Evolutionary conservation across 306 rosid genomes (phyloP), one percentile per base, ranked within the genome.

Genomic region (Dryas drummondii): DNA sequence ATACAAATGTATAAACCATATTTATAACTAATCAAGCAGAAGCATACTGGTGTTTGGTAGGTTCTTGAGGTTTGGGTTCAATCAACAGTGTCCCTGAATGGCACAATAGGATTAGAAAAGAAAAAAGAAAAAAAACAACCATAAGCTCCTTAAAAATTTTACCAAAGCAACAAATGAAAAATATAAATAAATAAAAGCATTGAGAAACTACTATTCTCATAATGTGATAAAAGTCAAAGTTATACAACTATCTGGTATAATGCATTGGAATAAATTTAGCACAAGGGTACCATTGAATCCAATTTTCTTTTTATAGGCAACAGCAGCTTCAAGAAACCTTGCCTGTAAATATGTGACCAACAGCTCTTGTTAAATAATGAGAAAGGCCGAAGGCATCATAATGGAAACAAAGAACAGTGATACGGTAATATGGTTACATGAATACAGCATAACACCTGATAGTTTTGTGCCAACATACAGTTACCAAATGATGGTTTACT

Each of bases 51-150:
- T 94, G 99, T 82, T 94, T 94, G 56, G 96, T 94, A 57, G 98
- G 99, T 85, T 94, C 99, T 84, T 92, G 97, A 55, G 98, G 98
- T 83, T 94, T 94, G 70, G 99, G 99, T 85, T 94, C 99, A 75
- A 94, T 92, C 78, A 94, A 76, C 55, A 92, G 61, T 64, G 97
- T 94, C 76, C 99, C 99, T 94, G 77, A 76, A 82, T 70, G 72
- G 56, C 66, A 44, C 41, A 55, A 68, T 46, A 69, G 51, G 59
- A 55, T 41, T 56, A 32, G 58, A 65, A 54, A 56, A 26, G 3
- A 71, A 15, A 64, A 55, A 6, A 40, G 6, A 32, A 37, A 13
- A 17, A 56, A 58, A 54, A 32, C 0, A 22, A 22, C 22, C 11
- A 67, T 19, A 63, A 71, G 42, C 49, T 48, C 44, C 17, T 26